Base-by-base conservation (phyloP, 306 rosid species). In the Medicago ruthenica region DNA sequence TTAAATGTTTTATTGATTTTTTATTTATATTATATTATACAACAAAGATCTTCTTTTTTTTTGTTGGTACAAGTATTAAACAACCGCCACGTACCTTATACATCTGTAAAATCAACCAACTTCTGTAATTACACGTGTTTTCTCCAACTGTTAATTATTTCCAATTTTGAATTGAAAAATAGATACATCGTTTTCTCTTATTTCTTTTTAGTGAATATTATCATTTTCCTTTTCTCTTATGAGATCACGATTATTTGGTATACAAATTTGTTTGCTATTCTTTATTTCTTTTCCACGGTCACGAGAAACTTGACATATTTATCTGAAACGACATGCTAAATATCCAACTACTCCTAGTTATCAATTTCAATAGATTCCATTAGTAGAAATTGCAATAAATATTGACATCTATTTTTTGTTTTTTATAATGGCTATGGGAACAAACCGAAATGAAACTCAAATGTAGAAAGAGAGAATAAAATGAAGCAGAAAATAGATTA, bases 51-150 rank as follows among this genome's bases (percentile, higher is more conserved):
- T 34, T n/a, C 18, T 39, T 41, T 48, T n/a, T 13, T 39, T 41
- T 48, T 59, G 42, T 31, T 22, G 6, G 15, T 21, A 44, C 59
- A 63, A 62, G 44, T 44, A 51, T 74, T 76, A 76, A 71, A 20
- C 20, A 64, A 45, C 42, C 4, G 67, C 71, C 82, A 65, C 82
- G 75, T 65, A 62, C 45, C 69, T 61, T 53, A n/a, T 44, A 9
- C 22, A 36, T 76, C 41, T 76, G 75, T 40, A 7, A 70, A 70
- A 61, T 70, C 74, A 22, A 59, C 61, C 53, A 39, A 11, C 77
- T 51, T 75, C 39, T 34, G 41, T 53, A 76, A 63, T 76, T 71
- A 76, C 79, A 76, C 81, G 79, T 81, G 65, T 65, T 62, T 53
- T 69, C 62, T 70, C 24, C 2, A 50, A 34, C 60, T 78, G 42